Base-by-base conservation (phyloP, 306 rosid genomes). In the Citrullus amarus region DNA sequence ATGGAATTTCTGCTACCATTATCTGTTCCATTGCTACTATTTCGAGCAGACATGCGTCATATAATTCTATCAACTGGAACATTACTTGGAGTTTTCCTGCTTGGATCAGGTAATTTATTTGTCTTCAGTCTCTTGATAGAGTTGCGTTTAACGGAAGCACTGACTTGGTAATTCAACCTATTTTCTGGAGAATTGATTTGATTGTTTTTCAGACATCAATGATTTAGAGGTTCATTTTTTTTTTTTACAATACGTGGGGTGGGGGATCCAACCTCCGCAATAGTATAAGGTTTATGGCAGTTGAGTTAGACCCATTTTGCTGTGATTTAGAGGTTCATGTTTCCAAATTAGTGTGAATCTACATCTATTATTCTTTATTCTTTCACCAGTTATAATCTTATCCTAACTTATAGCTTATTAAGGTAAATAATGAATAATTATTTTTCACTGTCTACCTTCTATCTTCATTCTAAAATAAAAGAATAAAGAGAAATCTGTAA, bases 1-100 rank as follows among this genome's bases (percentile, higher is more conserved):
- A 30, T 91, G 87, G 93, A 91, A 83, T 88, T 84, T 78, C 91
- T 91, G 22, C 84, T 91, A 22, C 97, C 93, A 2, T 34, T 88
- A 9, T 48, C 87, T 50, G 78, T 91, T 76, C 93, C 92, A 4
- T 79, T 91, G 87, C 87, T 91, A 25, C 82, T 91, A 71, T 91
- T 88, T 82, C 82, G 87, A 81, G 93, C 93, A 65, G 90, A 89
- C 75, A 77, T 91, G 80, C 78, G 69, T 1, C 79, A 82, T 56
- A 90, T 91, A 43, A 58, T 87, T 28, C 79, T 75, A 38, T 85
- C 92, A 18, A 86, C 93, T 0, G 93, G 96, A 54, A 77, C 82
- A 16, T 77, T 89, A 68, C 90, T 89, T 59, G 32, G 88, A 61
- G 88, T 85, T 66, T 91, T 91, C 85, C 54, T 88, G 73, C 89